phyloP scores from a whole-genome alignment of 768 basidiomycete genomes.

The Macrocybe gigantea region DNA sequence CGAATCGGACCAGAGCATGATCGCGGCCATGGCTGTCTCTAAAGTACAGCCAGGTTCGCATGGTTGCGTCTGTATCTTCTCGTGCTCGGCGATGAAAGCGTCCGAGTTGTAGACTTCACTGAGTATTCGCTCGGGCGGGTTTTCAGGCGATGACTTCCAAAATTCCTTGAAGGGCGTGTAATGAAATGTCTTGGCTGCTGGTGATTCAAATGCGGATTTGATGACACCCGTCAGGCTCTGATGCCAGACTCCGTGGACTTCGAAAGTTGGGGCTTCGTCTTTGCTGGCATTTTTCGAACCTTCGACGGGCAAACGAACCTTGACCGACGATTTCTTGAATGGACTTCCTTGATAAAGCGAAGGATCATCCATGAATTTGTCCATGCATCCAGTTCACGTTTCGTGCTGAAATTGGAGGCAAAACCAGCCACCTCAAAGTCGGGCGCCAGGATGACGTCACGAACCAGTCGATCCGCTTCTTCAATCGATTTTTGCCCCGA shows the following conservation, averaged over 20 bases:
- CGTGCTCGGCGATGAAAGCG: slow-evolving; percentile 12
- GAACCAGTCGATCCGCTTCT: background rate
- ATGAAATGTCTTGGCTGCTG: slow-evolving; percentile 7
- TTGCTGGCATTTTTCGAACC: background rate
- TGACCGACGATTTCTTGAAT: background rate
- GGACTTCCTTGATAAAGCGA: background rate
- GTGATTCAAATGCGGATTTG: background rate
- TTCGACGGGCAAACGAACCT: background rate
- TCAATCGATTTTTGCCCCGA: background rate
- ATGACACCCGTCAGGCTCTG: background rate
- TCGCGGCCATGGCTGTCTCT: slow-evolving; percentile 18
- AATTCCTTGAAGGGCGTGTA: slow-evolving; percentile 12
- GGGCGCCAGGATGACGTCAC: background rate
- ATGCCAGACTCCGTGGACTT: background rate
- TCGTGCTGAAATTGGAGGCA: background rate
- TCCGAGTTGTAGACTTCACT: slow-evolving; percentile 14
- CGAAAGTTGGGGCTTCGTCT: background rate
- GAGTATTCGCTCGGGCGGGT: slow-evolving; percentile 4
- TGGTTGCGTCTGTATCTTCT: slow-evolving; percentile 8
- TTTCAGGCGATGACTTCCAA: slow-evolving; percentile 6
- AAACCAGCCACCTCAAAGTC: background rate
- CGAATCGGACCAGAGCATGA: slow-evolving; percentile 28
- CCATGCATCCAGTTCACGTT: slow-evolving; percentile 2
- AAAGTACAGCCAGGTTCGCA: slow-evolving; percentile 9
- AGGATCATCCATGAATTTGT: slow-evolving; percentile 4